Evolutionary conservation across 1,284 basidiomycete species (phyloP).

Genomic region (Phlebopus sp.): DNA sequence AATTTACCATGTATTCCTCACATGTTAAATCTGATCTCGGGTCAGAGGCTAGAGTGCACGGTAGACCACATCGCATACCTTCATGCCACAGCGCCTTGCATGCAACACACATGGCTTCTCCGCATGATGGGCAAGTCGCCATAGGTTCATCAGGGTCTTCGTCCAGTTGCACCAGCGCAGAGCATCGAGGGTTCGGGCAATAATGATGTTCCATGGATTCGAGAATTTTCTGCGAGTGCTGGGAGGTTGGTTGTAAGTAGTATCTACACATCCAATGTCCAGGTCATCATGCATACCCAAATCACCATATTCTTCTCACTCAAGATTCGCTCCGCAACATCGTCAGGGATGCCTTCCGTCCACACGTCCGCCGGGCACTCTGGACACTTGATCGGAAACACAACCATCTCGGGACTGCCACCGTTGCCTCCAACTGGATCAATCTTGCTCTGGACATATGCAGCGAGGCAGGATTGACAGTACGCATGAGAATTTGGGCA

Average conservation of each 20-base stretch:
- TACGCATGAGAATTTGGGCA: constrained; percentile 38
- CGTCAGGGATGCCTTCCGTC: constrained; percentile 37
- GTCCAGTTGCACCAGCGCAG: constrained; percentile 36
- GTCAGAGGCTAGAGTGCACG: background rate
- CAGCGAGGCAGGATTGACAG: constrained; percentile 36
- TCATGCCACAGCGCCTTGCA: constrained; percentile 38
- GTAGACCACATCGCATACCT: constrained; percentile 22
- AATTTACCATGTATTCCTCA: constrained; percentile 35
- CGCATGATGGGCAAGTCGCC: constrained; percentile 37
- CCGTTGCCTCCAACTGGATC: constrained; percentile 34
- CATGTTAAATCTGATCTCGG: constrained; percentile 32
- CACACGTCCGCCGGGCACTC: constrained; percentile 35
- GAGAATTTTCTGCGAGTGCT: constrained; percentile 40
- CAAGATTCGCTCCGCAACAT: constrained; percentile 33
- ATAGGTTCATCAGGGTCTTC: constrained; percentile 36
- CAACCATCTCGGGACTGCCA: constrained; percentile 27
- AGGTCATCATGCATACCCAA: constrained; percentile 31
- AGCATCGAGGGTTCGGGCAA: constrained; percentile 41
- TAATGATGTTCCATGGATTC: constrained; percentile 38
- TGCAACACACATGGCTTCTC: constrained; percentile 34
- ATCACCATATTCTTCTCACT: constrained; percentile 34
- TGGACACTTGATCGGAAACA: constrained; percentile 42
- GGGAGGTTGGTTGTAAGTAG: too few relatives aligned
- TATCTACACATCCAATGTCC: background rate
- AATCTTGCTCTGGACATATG: constrained; percentile 37